Base-by-base conservation (phyloP, 2,329 filamentous ascomycete species). In the Torrubiellomyces zombiae region DNA sequence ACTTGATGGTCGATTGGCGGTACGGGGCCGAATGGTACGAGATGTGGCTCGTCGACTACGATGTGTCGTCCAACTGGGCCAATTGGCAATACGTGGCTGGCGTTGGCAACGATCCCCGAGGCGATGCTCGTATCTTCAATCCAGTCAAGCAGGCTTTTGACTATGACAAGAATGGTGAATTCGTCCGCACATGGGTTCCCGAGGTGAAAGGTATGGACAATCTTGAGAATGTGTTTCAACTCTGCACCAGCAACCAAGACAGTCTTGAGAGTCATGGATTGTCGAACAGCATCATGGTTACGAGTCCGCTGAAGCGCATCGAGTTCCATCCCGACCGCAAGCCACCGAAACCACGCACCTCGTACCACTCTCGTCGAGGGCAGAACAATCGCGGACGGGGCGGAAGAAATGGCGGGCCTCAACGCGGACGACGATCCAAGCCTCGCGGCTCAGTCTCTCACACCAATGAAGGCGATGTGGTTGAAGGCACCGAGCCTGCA, bases 11-110 rank as follows among this genome's bases (percentile, higher is more conserved):
- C 13, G 79, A 86, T 46, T 89, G 80, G 80, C 66, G 77, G 0
- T 60, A 79, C 9, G 80, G 79, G 0, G 80, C 78, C 0, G 79
- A 85, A 43, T 86, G 76, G 75, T 86, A 85, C 40, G 79, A 86
- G 43, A 67, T 63, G 42, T 54, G 77, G 40, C 58, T 85, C 3
- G 57, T 75, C 16, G 80, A 89, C 43, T 82, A 85, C 42, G 79
- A 86, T 36, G 62, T 77, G 0, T 69, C 65, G 9, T 75, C 63
- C 30, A 85, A 85, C 36, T 86, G 77, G 77, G 71, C 71, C 7
- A 83, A 82, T 38, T 85, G 78, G 79, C 77, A 83, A 45, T 86
- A 86, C 32, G 67, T 80, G 1, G 64, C 78, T 0, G 79, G 79
- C 0, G 76, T 86, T 0, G 79, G 80, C 6, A 85, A 83, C 34